These are phyloP conservation scores for Ceratobasidium sp. DNA, from an alignment of 1,284 basidiomycete genomes.

Conservation along the genomic window DNA sequence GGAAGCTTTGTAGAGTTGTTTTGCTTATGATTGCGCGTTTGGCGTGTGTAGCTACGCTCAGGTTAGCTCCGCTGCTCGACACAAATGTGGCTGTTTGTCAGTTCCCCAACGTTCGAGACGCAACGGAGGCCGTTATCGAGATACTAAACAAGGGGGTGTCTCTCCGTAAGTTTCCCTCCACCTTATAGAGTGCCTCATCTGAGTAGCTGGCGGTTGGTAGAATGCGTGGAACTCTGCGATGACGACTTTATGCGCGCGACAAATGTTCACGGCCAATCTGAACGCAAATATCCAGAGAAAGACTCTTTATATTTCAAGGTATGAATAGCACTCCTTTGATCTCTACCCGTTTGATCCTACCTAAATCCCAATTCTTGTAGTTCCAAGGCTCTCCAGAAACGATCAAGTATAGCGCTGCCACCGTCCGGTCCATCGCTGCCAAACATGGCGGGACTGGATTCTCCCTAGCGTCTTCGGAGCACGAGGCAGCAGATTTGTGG, in stretches of 20 bases:
- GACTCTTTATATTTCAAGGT: constrained; percentile 86
- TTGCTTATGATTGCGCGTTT: constrained; percentile 1
- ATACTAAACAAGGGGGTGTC: constrained; percentile 73
- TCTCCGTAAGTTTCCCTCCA: constrained; percentile 51
- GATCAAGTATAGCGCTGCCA: constrained; percentile 70
- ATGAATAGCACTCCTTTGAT: neutral
- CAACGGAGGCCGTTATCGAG: constrained; percentile 59
- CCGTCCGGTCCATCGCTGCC: constrained; percentile 67
- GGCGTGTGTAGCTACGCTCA: constrained; percentile 56
- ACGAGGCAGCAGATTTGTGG: constrained; percentile 84
- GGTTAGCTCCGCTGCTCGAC: constrained; percentile 58
- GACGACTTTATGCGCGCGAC: constrained; percentile 62
- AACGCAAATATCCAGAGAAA: constrained; percentile 70
- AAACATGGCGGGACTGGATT: constrained; percentile 77
- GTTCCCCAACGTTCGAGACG: constrained; percentile 46
- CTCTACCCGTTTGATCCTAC: neutral
- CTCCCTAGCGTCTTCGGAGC: constrained; percentile 70
- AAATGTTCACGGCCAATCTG: constrained; percentile 69
- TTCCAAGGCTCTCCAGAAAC: constrained; percentile 77
- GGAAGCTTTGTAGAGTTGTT: neutral
- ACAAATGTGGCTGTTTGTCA: constrained; percentile 49
- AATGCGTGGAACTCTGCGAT: constrained; percentile 62
- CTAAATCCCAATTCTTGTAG: neutral
- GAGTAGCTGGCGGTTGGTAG: constrained; percentile 43
- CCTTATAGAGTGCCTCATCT: neutral